Base-by-base conservation (phyloP, 257 asterid genomes). In the Rhazya stricta region DNA sequence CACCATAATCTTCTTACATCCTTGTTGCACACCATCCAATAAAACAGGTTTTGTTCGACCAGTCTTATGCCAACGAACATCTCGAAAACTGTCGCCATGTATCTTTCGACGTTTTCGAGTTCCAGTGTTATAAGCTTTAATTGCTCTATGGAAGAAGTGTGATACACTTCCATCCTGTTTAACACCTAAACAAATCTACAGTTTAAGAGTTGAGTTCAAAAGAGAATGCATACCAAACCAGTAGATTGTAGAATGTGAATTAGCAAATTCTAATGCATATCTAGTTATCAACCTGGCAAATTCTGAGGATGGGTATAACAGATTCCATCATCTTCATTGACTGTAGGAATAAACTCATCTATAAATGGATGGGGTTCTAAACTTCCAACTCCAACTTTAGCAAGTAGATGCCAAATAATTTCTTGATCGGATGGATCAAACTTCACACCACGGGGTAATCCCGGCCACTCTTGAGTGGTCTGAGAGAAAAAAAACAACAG, bases 1-100 rank as follows among this genome's bases (percentile, higher is more conserved):
- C 76, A 95, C 99, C 99, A 95, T 91, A 65, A 95, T 95, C 84
- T 92, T 95, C 85, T 95, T 92, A 82, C 99, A 95, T 18, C 99
- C 99, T 72, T 80, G 90, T 67, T 95, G 99, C 2, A 82, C 72
- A n/a, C 99, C 97, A 54, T 91, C 97, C 77, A 92, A 71, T 13
- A 76, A 27, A 58, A 95, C 97, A 43, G 98, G 96, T 74, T 95
- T 95, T 15, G 99, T 95, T 21, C 96, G 90, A 65, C 99, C 98
- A 27, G 98, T 95, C 76, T 95, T 95, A 51, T 95, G 99, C 99
- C 99, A 95, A 56, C 98, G 96, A 62, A 92, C 98, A 71, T 95
- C 97, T 25, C 94, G 94, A 36, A 63, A 76, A 74, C 89, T 81
- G 77, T 80, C 90, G 8, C 93, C 96, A 56, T 79, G 89, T 81